phyloP scores from a whole-genome alignment of 208 protist genomes.

The Trichomonas gallinae region DNA sequence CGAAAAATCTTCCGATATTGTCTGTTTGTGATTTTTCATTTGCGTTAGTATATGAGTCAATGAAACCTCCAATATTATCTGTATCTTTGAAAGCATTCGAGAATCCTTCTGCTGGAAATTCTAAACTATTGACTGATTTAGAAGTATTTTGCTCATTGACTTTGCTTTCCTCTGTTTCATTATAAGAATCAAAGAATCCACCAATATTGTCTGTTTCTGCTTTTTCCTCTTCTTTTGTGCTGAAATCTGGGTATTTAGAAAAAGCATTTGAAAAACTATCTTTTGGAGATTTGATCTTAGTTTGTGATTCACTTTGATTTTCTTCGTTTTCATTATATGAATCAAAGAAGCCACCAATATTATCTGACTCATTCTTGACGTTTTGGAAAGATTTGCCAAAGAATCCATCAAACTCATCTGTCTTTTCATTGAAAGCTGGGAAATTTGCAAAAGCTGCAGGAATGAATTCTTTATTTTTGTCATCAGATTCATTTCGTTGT shows the following conservation, averaged over 20 bases:
- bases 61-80: background rate
- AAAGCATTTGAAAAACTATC: background rate
- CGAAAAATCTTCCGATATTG: background rate
- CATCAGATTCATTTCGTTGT: too few species aligned
- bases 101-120: too few species aligned
- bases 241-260: background rate
- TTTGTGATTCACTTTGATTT: background rate
- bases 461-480: too few species aligned
- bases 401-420: too few species aligned
- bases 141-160: too few species aligned
- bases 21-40: background rate
- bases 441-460: too few species aligned
- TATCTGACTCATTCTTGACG: background rate
- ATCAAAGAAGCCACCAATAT: background rate
- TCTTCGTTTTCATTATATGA: background rate
- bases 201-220: background rate
- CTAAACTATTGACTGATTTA: too few species aligned
- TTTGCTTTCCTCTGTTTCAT: too few species aligned
- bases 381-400: too few species aligned
- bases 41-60: background rate
- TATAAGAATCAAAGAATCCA: too few species aligned
- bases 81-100: too few species aligned
- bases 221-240: background rate
- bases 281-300: background rate
- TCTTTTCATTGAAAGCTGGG: too few species aligned